Percentiles rank a stretch among this genome's conserved stretches.
These are phyloP conservation scores for Arachnomyces sp. DNA, from an alignment of 2,329 filamentous ascomycete species.

Conservation along the genomic window DNA sequence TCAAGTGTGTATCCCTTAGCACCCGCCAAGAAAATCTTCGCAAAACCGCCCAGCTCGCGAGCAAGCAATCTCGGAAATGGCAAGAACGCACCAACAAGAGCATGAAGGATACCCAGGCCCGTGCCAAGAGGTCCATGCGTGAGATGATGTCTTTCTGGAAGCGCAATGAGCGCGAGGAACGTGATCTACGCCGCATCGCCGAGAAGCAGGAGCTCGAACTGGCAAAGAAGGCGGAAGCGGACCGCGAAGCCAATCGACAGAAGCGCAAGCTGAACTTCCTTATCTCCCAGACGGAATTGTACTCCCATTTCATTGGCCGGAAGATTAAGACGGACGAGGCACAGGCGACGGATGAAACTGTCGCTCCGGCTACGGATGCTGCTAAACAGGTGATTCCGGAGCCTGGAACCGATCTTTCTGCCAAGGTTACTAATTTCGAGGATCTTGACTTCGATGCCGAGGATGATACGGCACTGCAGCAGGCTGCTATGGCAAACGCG, in stretches of 20 bases:
- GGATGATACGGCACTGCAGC: conserved; percentile 70
- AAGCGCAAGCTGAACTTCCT: conserved; percentile 99
- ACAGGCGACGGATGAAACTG: conserved; percentile 78
- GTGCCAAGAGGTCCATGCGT: conserved; percentile 95
- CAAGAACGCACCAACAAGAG: conserved; percentile 97
- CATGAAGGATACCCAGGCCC: conserved; percentile 91
- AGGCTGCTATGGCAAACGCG: conserved; percentile 88
- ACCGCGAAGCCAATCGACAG: conserved; percentile 92
- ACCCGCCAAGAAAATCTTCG: conserved; percentile 92
- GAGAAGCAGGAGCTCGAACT: conserved; percentile 95
- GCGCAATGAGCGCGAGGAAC: conserved; percentile 93
- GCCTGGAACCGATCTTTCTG: conserved; percentile 42
- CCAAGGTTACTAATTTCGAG: conserved; percentile 86
- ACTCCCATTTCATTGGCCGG: conserved; percentile 98
- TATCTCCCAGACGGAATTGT: conserved; percentile 96
- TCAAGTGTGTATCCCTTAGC: conserved; percentile 75
- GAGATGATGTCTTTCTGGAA: conserved; percentile 99
- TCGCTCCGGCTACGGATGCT: conserved; percentile 52
- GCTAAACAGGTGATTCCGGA: conserved; percentile 38
- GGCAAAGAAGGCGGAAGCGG: conserved; percentile 91
- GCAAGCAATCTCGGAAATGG: conserved; percentile 96
- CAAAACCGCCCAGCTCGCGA: conserved; percentile 92
- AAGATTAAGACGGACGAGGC: conserved; percentile 98
- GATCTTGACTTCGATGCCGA: conserved; percentile 93
- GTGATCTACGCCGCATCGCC: conserved; percentile 84